Base-by-base conservation (phyloP, 768 basidiomycete genomes). In the Phanerochaete carnosa region DNA sequence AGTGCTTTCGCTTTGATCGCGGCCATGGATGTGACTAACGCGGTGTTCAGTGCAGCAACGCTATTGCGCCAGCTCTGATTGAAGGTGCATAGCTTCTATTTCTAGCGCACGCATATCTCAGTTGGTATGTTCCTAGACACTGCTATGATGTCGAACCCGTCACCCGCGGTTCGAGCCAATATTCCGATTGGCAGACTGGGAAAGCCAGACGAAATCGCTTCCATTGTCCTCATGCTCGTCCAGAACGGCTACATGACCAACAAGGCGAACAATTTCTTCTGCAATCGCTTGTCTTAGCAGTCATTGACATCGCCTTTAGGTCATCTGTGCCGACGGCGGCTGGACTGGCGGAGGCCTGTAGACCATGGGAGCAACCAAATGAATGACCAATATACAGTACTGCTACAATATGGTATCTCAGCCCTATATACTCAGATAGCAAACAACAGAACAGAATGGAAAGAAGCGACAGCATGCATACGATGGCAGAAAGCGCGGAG, bases 201-300 rank as follows among this genome's bases (percentile, higher is more conserved):
- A 2, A 69, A 74, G 33, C 80, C 83, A 0, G 73, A 78, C 32
- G 83, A 84, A 62, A 77, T 85, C 30, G 78, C 82, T 1, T 77
- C 77, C 25, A 71, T 83, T n/a, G 80, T 83, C 11, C 77, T 80
- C 62, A 70, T 81, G 68, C 72, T 83, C 3, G 79, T 77, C 4
- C 75, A 72, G 2, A 85, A 84, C 65, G 74, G 71, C 15, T 85
- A 84, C 53, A 80, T 84, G 78, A 83, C 82, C 22, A 82, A 84
- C 71, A 84, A 84, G 77, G 83, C 80, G 55, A 51, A 45, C 22
- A 32, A 26, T 3, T 49, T 28, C 8, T 50, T 35, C 3, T 7
- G 4, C 30, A 28, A 3, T 19, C 35, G 29, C 25, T 5, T 16
- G 50, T 5, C 30, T 8, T 32, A n/a, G 26, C 56, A 54, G 45